Evolutionary conservation across 305 asterid genomes (phyloP), one percentile per base, ranked within the genome.

Genomic region (Fraxinus angustifolia): DNA sequence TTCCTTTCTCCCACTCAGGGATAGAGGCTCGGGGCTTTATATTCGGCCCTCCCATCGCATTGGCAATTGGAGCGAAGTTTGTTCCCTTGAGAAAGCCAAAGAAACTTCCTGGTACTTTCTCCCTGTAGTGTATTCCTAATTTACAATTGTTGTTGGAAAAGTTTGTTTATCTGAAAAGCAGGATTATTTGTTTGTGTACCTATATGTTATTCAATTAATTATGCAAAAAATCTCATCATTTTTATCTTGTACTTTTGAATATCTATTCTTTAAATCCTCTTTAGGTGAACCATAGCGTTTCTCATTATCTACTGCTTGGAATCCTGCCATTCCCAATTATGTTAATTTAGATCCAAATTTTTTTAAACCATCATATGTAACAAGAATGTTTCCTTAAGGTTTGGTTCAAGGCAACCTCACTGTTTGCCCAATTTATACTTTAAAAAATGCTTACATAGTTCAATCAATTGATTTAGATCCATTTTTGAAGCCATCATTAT

Each of bases 21-120:
- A 87, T 93, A 36, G 97, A 93, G 88, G 97, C 97, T 79, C 93
- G 95, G 2, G 97, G 97, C 23, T 93, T 93, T 75, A 90, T 93
- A 81, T 93, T 93, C 72, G 97, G 97, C 38, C 90, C 97, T 65
- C 90, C 97, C 60, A 92, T 93, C 80, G 97, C 97, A 60, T 86
- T 92, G 82, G 94, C 97, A 35, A 91, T 93, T 75, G 97, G 97
- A 45, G 97, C 97, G 67, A 93, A 93, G 86, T 93, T 92, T 81
- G 97, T 93, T 72, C 97, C 97, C 1, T 81, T 93, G 87, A 89
- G 97, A 78, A 93, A 93, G 82, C 97, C 95, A 38, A 89, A 85
- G 78, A 93, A 93, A 81, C 87, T 93, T 56, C 97, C 95, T 48
- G 95, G 97, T 93, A 85, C 30, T 6, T 31, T 79, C 81, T 76